These are phyloP conservation scores for Cladophialophora yegresii DNA, from an alignment of 2,329 filamentous ascomycete species.

Conservation along the genomic window DNA sequence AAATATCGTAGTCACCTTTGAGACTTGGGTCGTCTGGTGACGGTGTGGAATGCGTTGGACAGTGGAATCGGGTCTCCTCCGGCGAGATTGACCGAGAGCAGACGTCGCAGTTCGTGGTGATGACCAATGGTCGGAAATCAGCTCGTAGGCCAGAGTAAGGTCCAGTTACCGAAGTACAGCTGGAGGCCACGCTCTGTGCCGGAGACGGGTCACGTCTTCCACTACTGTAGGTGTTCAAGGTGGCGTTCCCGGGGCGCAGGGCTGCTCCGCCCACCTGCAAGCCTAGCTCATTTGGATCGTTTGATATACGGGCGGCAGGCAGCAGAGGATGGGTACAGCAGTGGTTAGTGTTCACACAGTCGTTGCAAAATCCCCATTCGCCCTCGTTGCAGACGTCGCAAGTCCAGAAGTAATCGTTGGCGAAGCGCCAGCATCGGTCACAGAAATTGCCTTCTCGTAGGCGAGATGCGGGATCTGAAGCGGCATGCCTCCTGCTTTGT, in stretches of 20 bases:
- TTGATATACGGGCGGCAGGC: constrained; percentile 66
- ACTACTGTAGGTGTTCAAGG: constrained; percentile 24
- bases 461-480: constrained; percentile 61
- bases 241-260: constrained; percentile 11
- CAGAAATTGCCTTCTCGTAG: constrained; percentile 84
- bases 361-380: constrained; percentile 91
- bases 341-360: constrained; percentile 78
- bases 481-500: constrained; percentile 16
- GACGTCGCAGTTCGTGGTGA: constrained; percentile 75
- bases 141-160: constrained; percentile 11
- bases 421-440: constrained; percentile 68
- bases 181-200: constrained; percentile 31
- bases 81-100: constrained; percentile 74
- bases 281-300: constrained; percentile 27
- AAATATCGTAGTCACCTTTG: constrained; percentile 82
- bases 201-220: constrained; percentile 25
- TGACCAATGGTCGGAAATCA: constrained; percentile 66
- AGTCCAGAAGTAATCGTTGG: constrained; percentile 86
- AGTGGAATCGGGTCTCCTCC: constrained; percentile 73
- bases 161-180: constrained; percentile 28
- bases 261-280: constrained; percentile 8
- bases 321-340: constrained; percentile 81
- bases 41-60: constrained; percentile 51
- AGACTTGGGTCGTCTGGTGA: constrained; percentile 62
- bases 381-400: constrained; percentile 86